Evolutionary conservation across 306 rosid species (phyloP), one percentile per base, ranked within the genome.

Genomic region (Vicia faba): DNA sequence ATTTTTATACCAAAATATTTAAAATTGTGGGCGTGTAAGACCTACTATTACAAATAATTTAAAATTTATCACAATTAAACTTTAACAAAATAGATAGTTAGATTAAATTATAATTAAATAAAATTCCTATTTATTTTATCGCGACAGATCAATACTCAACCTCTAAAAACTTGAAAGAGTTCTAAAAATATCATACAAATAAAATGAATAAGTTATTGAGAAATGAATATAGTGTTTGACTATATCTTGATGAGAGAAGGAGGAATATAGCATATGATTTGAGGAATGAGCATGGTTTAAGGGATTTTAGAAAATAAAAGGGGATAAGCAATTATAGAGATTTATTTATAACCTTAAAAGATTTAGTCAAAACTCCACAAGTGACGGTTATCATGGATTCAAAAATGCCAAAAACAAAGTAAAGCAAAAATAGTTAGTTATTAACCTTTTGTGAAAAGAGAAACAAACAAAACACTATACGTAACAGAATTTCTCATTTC

Each of bases 341-440:
- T 62, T 54, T 54, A 54, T 54, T 54, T 8, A n/a, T 16, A 72
- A 72, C 86, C 85, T 81, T 74, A 69, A 55, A 78, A 67, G 66
- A 69, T 78, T 72, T 66, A 78, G 82, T 78, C 82, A 78, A 66
- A 72, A 60, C 33, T 16, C 11, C 72, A 77, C 23, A 39, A 71
- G 70, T 49, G 69, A 48, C 15, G 45, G 61, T 40, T 69, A 19
- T 51, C 14, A 74, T 78, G 87, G 83, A 72, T 69, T 80, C 15
- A 20, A 20, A 49, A 53, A 61, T 76, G 71, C 61, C 72, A 77
- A 33, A 26, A 75, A 72, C n/a, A 35, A 10, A 45, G 18, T n/a
- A 45, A 13, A 19, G 23, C 25, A 63, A 28, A 76, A 76, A n/a
- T 67, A 55, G 78, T 80, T 79, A 53, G 77, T 80, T 79, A 75